A percentile compares a stretch with the other conserved stretches of the same genome.
Evolutionary conservation across 805 yeast species (phyloP).

Genomic region (Candida incommunis): DNA sequence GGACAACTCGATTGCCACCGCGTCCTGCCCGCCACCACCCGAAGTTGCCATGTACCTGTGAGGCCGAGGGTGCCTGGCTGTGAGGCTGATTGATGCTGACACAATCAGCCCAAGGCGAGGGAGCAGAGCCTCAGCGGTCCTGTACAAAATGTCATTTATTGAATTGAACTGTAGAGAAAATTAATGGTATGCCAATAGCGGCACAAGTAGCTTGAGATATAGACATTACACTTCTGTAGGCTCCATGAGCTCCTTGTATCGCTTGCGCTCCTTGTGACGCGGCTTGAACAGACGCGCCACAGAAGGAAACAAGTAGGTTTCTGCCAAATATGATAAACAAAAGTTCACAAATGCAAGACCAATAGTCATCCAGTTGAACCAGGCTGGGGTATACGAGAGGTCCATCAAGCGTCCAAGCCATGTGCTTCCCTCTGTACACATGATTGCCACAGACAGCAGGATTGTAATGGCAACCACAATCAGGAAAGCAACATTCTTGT

Average conservation of each 20-base stretch:
- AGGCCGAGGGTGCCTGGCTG: too few relatives aligned
- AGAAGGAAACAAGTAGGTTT: conserved; percentile 28
- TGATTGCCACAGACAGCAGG: conserved; percentile 36
- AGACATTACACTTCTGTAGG: conserved; percentile 4
- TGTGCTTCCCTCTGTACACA: conserved; percentile 35
- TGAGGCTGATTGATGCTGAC: too few relatives aligned
- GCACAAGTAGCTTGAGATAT: too few relatives aligned
- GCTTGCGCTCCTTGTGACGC: conserved; percentile 17
- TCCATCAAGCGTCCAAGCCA: conserved; percentile 60
- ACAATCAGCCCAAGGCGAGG: too few relatives aligned
- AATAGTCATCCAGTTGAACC: conserved; percentile 30
- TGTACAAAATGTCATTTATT: too few relatives aligned
- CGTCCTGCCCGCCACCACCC: too few relatives aligned
- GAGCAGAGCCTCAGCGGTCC: too few relatives aligned
- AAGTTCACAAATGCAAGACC: conserved; percentile 36
- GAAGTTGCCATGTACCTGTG: too few relatives aligned
- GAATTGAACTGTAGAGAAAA: too few relatives aligned
- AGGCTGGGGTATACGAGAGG: conserved; percentile 42
- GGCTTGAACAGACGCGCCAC: conserved; percentile 23
- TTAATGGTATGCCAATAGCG: too few relatives aligned
- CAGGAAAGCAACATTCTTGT: conserved; percentile 54
- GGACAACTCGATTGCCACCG: too few relatives aligned
- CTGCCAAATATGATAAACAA: conserved; percentile 30
- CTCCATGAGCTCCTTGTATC: conserved; percentile 21
- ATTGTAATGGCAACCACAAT: conserved; percentile 39